Base-by-base conservation (phyloP, 2,329 filamentous ascomycete genomes). In the Aspergillus caelatus region DNA sequence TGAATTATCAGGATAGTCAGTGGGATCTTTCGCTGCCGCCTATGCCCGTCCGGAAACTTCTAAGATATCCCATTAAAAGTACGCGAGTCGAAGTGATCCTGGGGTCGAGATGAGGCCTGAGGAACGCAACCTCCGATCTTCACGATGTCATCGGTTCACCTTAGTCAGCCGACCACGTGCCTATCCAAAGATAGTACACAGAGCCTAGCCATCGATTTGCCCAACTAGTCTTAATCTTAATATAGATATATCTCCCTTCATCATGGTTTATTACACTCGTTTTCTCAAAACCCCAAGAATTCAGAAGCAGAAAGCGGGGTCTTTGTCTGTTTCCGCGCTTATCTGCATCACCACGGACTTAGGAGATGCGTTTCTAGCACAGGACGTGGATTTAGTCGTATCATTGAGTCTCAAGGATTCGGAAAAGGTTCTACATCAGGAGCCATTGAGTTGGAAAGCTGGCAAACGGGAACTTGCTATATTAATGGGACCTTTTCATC, bases 311-410 rank as follows among this genome's bases (percentile, higher is more conserved):
- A 78, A 81, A 60, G 63, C 72, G 30, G 78, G 79, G 34, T 70
- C 71, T 19, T 72, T 82, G 61, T 73, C 75, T 19, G 75, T 87
- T 61, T 83, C 79, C 64, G 78, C 83, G 55, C 79, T 88, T 34
- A 79, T 91, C 63, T 89, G 88, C 45, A 83, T 91, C 71, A 89
- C 88, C 12, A 91, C 88, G 28, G 89, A 92, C 71, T 80, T 92
- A 9, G 89, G 89, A 21, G 88, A 91, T 69, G 83, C 82, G 0
- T 89, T 90, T 71, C 82, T 87, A 50, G 80, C 83, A n/a, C 71
- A 79, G 61, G 74, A 78, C 67, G 71, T 74, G 57, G 71, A 75
- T 63, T 67, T 78, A 62, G 63, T 71, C 19, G 68, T 71, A 39
- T 71, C 67, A 45, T 69, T 75, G 63, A 55, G 58, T 26, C 61